These are phyloP conservation scores for Microdochium nivale DNA, from an alignment of 2,329 filamentous ascomycete genomes.

Conservation along the genomic window DNA sequence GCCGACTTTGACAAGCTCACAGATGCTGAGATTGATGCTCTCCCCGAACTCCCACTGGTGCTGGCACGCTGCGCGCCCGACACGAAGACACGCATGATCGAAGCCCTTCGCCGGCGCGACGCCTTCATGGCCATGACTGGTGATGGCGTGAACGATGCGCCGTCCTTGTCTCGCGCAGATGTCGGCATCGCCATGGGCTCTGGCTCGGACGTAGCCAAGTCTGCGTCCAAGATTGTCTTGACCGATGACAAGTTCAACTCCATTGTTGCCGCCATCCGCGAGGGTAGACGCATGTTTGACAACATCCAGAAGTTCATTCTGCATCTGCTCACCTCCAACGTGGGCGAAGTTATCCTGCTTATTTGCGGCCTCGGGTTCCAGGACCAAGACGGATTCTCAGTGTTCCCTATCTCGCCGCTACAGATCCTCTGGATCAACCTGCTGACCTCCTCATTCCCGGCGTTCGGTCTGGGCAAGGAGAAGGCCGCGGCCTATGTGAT, in stretches of 20 bases:
- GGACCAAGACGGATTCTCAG: constrained; percentile 60
- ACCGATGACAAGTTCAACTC: constrained; percentile 85
- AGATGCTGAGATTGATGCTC: constrained; percentile 65
- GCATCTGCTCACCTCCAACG: constrained; percentile 71
- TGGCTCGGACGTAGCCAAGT: constrained; percentile 79
- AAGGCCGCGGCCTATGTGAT: constrained; percentile 68
- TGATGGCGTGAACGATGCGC: constrained; percentile 81
- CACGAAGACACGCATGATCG: constrained; percentile 87
- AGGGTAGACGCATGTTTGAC: constrained; percentile 78
- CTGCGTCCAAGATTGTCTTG: constrained; percentile 71
- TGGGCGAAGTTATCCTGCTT: constrained; percentile 74
- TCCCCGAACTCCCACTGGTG: constrained; percentile 70
- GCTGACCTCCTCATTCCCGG: constrained; percentile 79
- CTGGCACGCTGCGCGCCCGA: constrained; percentile 78
- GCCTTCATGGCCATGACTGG: constrained; percentile 82
- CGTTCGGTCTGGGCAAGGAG: constrained; percentile 81
- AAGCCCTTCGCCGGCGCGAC: constrained; percentile 69
- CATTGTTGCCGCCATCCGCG: constrained; percentile 74
- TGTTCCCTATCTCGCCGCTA: constrained; percentile 78
- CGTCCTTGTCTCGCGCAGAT: constrained; percentile 70
- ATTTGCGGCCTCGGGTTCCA: constrained; percentile 78
- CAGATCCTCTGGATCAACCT: constrained; percentile 94
- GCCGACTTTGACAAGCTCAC: constrained; percentile 70
- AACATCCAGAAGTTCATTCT: constrained; percentile 86
- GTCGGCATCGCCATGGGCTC: constrained; percentile 90